Base-by-base conservation (phyloP, 164 flowering plant species). In the Hamamelis virginiana region DNA sequence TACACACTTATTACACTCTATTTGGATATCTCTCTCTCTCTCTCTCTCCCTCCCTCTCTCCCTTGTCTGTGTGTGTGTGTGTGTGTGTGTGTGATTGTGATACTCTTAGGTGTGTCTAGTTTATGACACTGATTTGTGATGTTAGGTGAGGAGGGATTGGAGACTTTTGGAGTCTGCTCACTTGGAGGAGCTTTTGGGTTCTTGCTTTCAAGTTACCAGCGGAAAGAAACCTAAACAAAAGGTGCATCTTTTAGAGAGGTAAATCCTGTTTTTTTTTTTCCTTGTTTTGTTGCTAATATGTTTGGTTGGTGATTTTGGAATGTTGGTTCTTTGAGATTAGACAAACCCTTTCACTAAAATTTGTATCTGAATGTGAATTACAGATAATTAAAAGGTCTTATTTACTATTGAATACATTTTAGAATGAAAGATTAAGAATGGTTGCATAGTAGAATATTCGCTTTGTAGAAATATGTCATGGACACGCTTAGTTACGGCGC, bases 101-200 rank as follows among this genome's bases (percentile, higher is more conserved):
- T n/a, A n/a, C n/a, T n/a, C n/a, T n/a, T n/a, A n/a, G n/a, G 23
- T 11, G 9, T 21, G 25, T 43, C 22, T 11, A 21, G 26, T 10
- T 61, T 43, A 22, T 62, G 3, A 45, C 28, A 28, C 18, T 15
- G 18, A 18, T 9, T 70, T 72, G 15, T 9, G 38, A 19, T 73
- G 65, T 48, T 66, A 92, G 94, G 93, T 92, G 51, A 88, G 96
- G 71, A 88, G 98, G 73, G 92, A 91, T 81, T 74, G 87, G 75
- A 88, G 78, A 65, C 89, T 92, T 62, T 65, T 92, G 59, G 81
- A 79, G 58, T 89, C 88, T 52, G 76, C 80, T 62, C 81, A 78
- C 41, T 73, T 91, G 80, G 89, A 80, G 70, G 92, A 87, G 69
- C 64, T 83, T 53, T 59, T 91, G 68, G 50, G 67, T 25, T 79